Percentiles rank a stretch among this genome's conserved stretches.
Evolutionary conservation across 345 rosid genomes (phyloP).

Genomic region (Eucalyptus albens): DNA sequence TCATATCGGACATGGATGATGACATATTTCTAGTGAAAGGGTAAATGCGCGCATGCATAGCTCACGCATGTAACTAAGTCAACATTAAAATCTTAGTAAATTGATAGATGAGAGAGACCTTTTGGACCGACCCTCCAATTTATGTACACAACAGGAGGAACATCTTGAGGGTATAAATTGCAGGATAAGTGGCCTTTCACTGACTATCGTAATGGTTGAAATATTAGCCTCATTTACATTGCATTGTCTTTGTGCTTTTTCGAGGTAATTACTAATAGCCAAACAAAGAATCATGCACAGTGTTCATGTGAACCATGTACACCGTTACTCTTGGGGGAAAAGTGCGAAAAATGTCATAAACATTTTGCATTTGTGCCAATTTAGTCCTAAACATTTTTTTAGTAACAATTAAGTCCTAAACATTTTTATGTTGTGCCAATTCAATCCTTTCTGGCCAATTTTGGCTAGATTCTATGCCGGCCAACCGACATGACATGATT

Average conservation of each 20-base stretch:
- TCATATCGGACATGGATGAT: background rate
- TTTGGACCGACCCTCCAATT: background rate
- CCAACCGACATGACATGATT: too few species aligned
- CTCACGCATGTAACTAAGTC: background rate
- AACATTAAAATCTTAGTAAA: background rate
- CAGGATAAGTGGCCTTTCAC: background rate
- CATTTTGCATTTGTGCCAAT: too few species aligned
- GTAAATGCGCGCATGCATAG: background rate
- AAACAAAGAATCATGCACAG: background rate
- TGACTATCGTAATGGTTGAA: background rate
- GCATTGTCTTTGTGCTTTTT: background rate
- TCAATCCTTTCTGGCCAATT: too few species aligned
- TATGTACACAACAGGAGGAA: background rate
- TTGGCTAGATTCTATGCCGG: too few species aligned
- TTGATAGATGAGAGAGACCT: background rate
- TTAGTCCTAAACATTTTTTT: too few species aligned
- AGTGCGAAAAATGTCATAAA: too few species aligned
- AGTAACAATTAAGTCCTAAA: too few species aligned
- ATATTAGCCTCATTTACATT: background rate
- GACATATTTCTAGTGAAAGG: background rate
- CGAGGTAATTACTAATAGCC: background rate
- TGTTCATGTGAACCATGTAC: background rate
- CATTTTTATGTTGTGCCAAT: too few species aligned
- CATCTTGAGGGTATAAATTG: background rate
- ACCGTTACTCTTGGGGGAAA: background rate